Percentiles rank a stretch among this genome's conserved stretches.
These are phyloP conservation scores for Claviceps digitariae DNA, from an alignment of 2,329 filamentous ascomycete genomes.

Conservation along the genomic window DNA sequence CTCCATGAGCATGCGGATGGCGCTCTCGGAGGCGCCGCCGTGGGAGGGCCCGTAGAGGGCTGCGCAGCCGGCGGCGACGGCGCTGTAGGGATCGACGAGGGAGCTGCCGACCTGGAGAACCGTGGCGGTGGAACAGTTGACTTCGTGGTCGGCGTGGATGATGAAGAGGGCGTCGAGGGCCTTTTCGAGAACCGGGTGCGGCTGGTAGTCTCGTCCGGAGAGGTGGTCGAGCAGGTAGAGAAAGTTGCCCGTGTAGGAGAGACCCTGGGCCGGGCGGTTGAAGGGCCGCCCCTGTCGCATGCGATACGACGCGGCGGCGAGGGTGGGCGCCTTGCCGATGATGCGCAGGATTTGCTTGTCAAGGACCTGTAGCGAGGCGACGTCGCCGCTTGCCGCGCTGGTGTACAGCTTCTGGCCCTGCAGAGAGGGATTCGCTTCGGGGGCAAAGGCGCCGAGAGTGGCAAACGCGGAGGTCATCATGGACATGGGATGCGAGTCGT, in stretches of 20 bases:
- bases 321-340: constrained; percentile 36
- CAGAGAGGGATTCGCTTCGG: constrained; percentile 36
- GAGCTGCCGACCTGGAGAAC: constrained; percentile 42
- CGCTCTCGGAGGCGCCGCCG: constrained; percentile 44
- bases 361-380: constrained; percentile 26
- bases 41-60: constrained; percentile 43
- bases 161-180: constrained; percentile 41
- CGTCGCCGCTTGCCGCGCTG: constrained; percentile 27
- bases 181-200: constrained; percentile 34
- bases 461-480: constrained; percentile 37
- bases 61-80: constrained; percentile 37
- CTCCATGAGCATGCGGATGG: constrained; percentile 38
- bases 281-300: constrained; percentile 39
- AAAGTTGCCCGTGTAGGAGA: constrained; percentile 42
- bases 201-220: constrained; percentile 30
- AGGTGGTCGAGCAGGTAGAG: constrained; percentile 40
- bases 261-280: constrained; percentile 31
- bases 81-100: constrained; percentile 40
- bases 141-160: constrained; percentile 44
- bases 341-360: constrained; percentile 40
- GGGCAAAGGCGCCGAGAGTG: constrained; percentile 34
- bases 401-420: constrained; percentile 36
- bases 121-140: constrained; percentile 43
- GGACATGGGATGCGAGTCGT: constrained; percentile 39
- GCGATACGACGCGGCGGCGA: constrained; percentile 37